Base-by-base conservation (phyloP, 2,329 filamentous ascomycete species). In the Orbilia oligospora region DNA sequence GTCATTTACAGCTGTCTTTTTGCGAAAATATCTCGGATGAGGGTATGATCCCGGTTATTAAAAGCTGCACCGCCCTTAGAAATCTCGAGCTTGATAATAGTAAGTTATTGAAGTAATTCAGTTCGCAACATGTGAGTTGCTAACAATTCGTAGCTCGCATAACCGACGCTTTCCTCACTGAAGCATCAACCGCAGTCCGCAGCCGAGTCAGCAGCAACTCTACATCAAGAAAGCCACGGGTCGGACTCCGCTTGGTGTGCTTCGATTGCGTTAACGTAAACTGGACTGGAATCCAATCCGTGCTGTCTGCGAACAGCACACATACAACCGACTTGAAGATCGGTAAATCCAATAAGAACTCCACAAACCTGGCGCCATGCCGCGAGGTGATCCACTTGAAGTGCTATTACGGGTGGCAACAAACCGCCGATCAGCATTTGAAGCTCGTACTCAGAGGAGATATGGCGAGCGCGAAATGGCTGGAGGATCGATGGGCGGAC, bases 401-500 rank as follows among this genome's bases (percentile, higher is more conserved):
- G 84, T 97, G 94, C 84, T 98, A 95, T 86, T 97, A 97, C 84
- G 93, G 92, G 49, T 97, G 93, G 89, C 95, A 98, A 85, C 93
- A 93, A 85, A 97, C 94, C 0, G 94, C 97, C 3, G 92, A 97
- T 81, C 94, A 97, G 84, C 95, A 98, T 84, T 94, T 91, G 67
- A 95, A 94, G 85, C 90, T 94, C 3, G 93, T 97, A 0, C 84
- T 97, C 65, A 87, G 89, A 3, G 93, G 93, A 5, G 92, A 97
- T 79, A 64, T 78, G 22, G 73, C 64, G 10, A 73, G 72, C 16
- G 96, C 96, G 0, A 88, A 87, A 44, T 87, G 93, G n/a, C 87
- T 98, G 20, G 94, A 97, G 86, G 88, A 91, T 80, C 97, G 95
- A 84, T 98, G 95, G 95, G 91, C 92, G 0, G 92, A 97, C 69